These are phyloP conservation scores for Trichoderma asperelloides DNA, from an alignment of 495 filamentous ascomycete genomes.

Conservation along the genomic window DNA sequence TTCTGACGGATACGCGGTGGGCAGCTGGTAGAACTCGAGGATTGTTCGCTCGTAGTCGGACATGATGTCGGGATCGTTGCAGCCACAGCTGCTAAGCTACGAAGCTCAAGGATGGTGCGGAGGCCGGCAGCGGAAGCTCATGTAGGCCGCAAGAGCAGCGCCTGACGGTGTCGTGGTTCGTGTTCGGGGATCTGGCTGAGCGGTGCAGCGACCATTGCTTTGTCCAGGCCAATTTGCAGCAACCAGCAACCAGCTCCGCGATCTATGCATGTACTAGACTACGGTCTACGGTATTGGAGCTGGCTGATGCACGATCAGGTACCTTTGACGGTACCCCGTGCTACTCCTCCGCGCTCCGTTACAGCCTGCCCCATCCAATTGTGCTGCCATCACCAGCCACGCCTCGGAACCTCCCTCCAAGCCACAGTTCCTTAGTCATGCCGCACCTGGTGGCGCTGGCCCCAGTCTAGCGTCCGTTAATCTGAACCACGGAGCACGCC, in stretches of 20 bases:
- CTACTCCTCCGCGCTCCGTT: background rate
- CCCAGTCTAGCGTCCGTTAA: background rate
- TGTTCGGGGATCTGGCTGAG: background rate
- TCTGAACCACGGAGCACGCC: background rate
- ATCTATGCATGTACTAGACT: background rate
- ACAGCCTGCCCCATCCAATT: too few relatives aligned
- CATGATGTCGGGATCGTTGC: slow-evolving; percentile 22
- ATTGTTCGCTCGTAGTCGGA: slow-evolving; percentile 64
- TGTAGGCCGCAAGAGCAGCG: background rate
- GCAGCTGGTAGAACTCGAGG: slow-evolving; percentile 81
- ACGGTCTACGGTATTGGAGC: background rate
- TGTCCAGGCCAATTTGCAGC: background rate
- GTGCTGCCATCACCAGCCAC: background rate
- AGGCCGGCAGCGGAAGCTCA: background rate
- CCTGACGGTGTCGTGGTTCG: background rate
- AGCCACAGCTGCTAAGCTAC: background rate
- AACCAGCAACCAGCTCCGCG: background rate
- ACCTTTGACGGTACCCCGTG: background rate
- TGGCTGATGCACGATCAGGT: background rate
- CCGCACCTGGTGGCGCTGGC: background rate
- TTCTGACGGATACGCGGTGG: slow-evolving; percentile 66
- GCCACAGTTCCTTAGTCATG: background rate
- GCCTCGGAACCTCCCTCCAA: background rate
- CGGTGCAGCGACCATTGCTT: background rate
- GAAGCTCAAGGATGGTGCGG: background rate